Conservation (phyloP, 2,329 filamentous ascomycete genomes). For the Diaporthe capsici region DNA sequence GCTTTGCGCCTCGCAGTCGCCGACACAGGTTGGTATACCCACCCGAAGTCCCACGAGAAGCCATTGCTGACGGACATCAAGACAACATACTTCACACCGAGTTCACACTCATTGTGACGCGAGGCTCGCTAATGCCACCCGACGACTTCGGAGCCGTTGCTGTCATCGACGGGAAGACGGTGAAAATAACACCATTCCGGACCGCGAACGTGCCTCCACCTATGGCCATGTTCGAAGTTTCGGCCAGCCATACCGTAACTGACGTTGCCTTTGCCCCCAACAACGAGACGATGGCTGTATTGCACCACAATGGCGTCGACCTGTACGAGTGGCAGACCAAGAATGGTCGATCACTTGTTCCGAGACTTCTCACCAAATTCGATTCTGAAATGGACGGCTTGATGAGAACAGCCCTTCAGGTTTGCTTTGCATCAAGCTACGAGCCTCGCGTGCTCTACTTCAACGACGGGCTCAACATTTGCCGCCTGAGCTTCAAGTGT, state of each 20-base stretch:
- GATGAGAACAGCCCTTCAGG: slow-evolving; percentile 52
- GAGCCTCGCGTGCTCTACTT: slow-evolving; percentile 50
- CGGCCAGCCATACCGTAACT: slow-evolving; percentile 72
- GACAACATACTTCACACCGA: slow-evolving; percentile 71
- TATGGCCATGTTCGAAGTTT: slow-evolving; percentile 86
- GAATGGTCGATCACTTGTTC: slow-evolving; percentile 63
- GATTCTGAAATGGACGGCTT: slow-evolving; percentile 54
- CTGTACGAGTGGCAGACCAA: slow-evolving; percentile 79
- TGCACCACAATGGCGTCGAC: slow-evolving; percentile 77
- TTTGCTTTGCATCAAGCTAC: slow-evolving; percentile 49
- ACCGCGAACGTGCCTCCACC: slow-evolving; percentile 91
- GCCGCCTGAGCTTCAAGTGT: slow-evolving; percentile 34
- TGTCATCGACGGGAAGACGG: slow-evolving; percentile 83
- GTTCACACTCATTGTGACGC: slow-evolving; percentile 76
- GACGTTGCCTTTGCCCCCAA: slow-evolving; percentile 82
- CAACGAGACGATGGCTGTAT: slow-evolving; percentile 77
- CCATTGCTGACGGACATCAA: slow-evolving; percentile 41
- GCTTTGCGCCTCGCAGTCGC: slow-evolving; percentile 76
- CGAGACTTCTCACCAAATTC: slow-evolving; percentile 57
- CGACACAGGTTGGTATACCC: slow-evolving; percentile 58
- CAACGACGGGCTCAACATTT: slow-evolving; percentile 46
- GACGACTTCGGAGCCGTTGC: slow-evolving; percentile 84
- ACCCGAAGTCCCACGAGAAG: neutral
- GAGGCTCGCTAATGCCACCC: slow-evolving; percentile 78
- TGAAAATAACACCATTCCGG: slow-evolving; percentile 90